These are phyloP conservation scores for Trametes meyenii DNA, from an alignment of 768 basidiomycete genomes.

Conservation along the genomic window DNA sequence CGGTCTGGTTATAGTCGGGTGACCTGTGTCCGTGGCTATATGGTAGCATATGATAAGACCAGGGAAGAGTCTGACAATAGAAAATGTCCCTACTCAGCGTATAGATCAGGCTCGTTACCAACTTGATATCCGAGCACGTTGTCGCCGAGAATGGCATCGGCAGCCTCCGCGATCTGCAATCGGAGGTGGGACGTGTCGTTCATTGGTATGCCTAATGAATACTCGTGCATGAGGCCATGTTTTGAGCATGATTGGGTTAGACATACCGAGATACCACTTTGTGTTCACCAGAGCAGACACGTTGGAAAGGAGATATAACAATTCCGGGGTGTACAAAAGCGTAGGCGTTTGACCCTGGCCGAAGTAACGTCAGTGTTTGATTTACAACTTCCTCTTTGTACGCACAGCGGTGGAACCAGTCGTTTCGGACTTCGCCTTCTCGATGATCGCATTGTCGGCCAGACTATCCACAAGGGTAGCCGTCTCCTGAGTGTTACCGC, in stretches of 20 bases:
- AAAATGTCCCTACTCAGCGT: slow-evolving; percentile 34
- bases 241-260: background rate
- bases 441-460: slow-evolving; percentile 48
- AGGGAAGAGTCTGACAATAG: too few relatives aligned
- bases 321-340: slow-evolving; percentile 61
- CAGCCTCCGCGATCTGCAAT: slow-evolving; percentile 56
- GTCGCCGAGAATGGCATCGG: slow-evolving; percentile 63
- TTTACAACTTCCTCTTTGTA: background rate
- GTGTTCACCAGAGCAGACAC: slow-evolving; percentile 60
- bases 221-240: background rate
- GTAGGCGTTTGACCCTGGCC: slow-evolving; percentile 66
- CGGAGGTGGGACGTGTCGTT: slow-evolving; percentile 61
- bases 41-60: background rate
- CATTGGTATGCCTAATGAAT: slow-evolving; percentile 68
- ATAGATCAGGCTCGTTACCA: slow-evolving; percentile 83
- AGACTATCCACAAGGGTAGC: slow-evolving; percentile 53
- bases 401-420: background rate
- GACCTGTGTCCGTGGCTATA: slow-evolving; percentile 41
- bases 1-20: slow-evolving; percentile 37
- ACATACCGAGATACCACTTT: slow-evolving; percentile 64
- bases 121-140: slow-evolving; percentile 69
- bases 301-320: slow-evolving; percentile 67
- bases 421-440: slow-evolving; percentile 44
- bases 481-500: slow-evolving; percentile 81
- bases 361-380: background rate